These are phyloP conservation scores for Pythium brachiatum DNA, from an alignment of 352 stramenopile genomes.

Conservation along the genomic window DNA sequence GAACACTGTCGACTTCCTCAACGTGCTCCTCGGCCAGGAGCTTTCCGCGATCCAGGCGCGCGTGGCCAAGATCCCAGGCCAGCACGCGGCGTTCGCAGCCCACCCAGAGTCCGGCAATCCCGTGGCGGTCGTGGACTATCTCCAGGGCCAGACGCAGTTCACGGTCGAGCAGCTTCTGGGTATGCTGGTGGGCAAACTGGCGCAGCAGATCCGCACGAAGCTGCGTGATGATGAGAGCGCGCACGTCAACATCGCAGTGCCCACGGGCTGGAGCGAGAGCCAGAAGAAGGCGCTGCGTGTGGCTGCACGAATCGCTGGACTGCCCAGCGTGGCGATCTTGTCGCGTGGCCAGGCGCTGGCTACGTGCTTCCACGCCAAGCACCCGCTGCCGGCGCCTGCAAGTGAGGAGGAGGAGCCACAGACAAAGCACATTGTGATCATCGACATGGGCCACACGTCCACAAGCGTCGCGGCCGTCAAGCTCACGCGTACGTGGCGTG, in stretches of 20 bases:
- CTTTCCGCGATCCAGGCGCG: slow-evolving; percentile 41
- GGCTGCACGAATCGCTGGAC: slow-evolving; percentile 60
- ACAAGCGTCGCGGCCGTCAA: slow-evolving; percentile 73
- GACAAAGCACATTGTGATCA: slow-evolving; percentile 74
- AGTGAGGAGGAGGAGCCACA: slow-evolving; percentile 28
- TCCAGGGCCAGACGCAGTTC: slow-evolving; percentile 41
- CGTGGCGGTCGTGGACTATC: slow-evolving; percentile 66
- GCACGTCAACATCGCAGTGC: slow-evolving; percentile 67
- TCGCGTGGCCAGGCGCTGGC: slow-evolving; percentile 56
- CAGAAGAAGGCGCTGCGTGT: slow-evolving; percentile 49
- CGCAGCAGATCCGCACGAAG: slow-evolving; percentile 60
- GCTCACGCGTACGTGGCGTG: slow-evolving; percentile 38
- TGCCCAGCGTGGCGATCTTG: slow-evolving; percentile 49
- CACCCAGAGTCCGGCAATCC: slow-evolving; percentile 21
- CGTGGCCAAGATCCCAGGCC: slow-evolving; percentile 40
- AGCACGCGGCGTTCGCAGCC: slow-evolving; percentile 43
- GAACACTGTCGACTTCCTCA: slow-evolving; percentile 78
- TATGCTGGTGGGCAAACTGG: slow-evolving; percentile 80
- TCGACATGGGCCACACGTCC: slow-evolving; percentile 86
- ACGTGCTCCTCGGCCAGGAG: slow-evolving; percentile 62
- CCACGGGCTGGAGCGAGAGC: slow-evolving; percentile 49
- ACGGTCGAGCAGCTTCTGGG: slow-evolving; percentile 68
- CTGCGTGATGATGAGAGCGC: slow-evolving; percentile 35
- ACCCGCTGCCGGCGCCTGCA: slow-evolving; percentile 43
- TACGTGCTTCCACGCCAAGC: slow-evolving; percentile 81